Conservation (phyloP, 2,329 filamentous ascomycete species). For the Dryadomyces quercivorus region DNA sequence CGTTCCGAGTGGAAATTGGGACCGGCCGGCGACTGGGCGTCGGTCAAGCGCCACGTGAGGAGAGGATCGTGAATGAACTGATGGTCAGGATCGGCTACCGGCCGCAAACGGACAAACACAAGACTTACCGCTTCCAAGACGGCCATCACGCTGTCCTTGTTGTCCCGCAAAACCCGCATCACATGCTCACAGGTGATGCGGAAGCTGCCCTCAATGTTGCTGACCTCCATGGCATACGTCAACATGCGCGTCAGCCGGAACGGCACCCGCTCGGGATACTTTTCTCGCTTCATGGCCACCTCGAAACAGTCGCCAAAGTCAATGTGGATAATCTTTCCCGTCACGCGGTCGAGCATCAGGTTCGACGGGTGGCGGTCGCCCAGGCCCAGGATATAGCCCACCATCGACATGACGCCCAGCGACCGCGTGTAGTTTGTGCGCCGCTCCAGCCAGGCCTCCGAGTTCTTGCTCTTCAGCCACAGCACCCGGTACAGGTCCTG, state of each 20-base stretch:
- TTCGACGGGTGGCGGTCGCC: conserved; percentile 97
- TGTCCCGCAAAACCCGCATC: conserved; percentile 90
- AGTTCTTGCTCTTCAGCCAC: conserved; percentile 98
- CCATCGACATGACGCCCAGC: conserved; percentile 99
- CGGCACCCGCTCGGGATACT: conserved; percentile 93
- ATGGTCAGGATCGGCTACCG: too few species aligned
- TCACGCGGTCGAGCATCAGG: conserved; percentile 89
- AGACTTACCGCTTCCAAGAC: conserved; percentile 85
- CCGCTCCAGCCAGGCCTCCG: conserved; percentile 92
- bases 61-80: conserved; percentile 99
- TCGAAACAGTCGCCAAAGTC: conserved; percentile 99
- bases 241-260: conserved; percentile 98
- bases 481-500: conserved; percentile 96
- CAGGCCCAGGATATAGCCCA: conserved; percentile 96
- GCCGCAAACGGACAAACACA: too few species aligned
- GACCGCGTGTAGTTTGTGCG: conserved; percentile 98
- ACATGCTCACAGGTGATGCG: conserved; percentile 96
- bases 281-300: conserved; percentile 98
- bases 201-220: conserved; percentile 98
- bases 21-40: conserved; percentile 47
- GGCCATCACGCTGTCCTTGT: conserved; percentile 97
- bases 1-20: conserved; percentile 55
- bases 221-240: conserved; percentile 99
- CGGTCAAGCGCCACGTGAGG: conserved; percentile 84
- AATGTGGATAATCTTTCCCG: conserved; percentile 95